A percentile compares a stretch with the other conserved stretches of the same genome.
Evolutionary conservation across 306 rosid species (phyloP).

Genomic region (Vigna mungo): DNA sequence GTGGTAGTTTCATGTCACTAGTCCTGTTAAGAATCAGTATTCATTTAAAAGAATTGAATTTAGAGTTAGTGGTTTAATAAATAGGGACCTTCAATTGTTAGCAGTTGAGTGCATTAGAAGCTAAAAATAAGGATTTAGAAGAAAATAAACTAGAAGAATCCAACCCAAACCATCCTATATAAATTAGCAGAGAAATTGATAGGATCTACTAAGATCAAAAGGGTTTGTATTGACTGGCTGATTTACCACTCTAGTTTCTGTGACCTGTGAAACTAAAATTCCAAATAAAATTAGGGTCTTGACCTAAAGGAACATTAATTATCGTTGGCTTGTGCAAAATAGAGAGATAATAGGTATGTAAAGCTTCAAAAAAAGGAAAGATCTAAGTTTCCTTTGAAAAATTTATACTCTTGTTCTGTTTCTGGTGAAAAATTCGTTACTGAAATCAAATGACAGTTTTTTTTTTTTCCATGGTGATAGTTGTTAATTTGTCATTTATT

Average conservation of each 20-base stretch:
- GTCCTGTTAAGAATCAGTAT: neutral
- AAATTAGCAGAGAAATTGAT: neutral
- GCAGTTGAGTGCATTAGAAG: slow-evolving; percentile 7
- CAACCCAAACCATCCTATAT: neutral
- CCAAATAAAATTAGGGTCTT: too few relatives aligned
- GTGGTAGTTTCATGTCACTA: neutral
- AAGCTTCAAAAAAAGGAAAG: too few relatives aligned
- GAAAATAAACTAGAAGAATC: neutral
- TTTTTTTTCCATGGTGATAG: neutral
- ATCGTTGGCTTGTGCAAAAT: too few relatives aligned
- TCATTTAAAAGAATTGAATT: neutral
- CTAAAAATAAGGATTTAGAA: neutral
- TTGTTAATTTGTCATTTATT: slow-evolving; percentile 6
- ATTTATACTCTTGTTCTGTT: too few relatives aligned
- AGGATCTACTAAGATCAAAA: neutral
- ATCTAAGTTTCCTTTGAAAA: too few relatives aligned
- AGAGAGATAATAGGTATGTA: too few relatives aligned
- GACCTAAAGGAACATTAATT: too few relatives aligned
- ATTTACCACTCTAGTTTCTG: neutral
- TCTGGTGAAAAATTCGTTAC: neutral
- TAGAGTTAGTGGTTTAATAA: slow-evolving; percentile 1
- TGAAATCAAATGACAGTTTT: neutral
- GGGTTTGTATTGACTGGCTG: neutral
- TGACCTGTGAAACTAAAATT: neutral
- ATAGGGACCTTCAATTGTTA: slow-evolving; percentile 12